Evolutionary conservation across 148 eudicot species (phyloP).

Genomic region (Chenopodium berlandieri): DNA sequence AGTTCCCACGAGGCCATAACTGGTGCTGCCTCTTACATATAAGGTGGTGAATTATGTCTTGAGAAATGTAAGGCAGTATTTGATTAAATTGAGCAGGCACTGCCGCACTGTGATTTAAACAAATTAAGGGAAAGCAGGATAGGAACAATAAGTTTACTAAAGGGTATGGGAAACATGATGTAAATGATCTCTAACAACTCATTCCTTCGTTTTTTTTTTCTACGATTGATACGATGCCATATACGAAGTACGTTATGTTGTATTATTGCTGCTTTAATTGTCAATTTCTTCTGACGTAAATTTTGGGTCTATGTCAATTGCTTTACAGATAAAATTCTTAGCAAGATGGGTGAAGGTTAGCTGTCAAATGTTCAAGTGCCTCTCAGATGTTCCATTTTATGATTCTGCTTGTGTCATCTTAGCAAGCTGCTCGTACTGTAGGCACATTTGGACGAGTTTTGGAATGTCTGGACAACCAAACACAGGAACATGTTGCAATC

Average conservation of each 20-base stretch:
- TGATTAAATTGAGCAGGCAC: neutral
- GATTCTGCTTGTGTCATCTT: slow-evolving; percentile 53
- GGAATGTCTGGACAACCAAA: slow-evolving; percentile 78
- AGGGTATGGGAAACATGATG: neutral
- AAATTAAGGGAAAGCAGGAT: neutral
- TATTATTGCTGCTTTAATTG: neutral
- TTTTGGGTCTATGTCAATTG: slow-evolving; percentile 17
- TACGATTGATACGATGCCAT: neutral
- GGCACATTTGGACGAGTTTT: slow-evolving; percentile 94
- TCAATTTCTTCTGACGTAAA: slow-evolving; percentile 8
- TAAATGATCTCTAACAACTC: neutral
- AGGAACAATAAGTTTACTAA: neutral
- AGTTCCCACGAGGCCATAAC: neutral
- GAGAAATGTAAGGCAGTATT: neutral
- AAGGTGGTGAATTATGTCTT: neutral
- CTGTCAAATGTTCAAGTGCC: slow-evolving; percentile 51
- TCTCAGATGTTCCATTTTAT: slow-evolving; percentile 56
- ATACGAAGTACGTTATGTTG: neutral
- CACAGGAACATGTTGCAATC: slow-evolving; percentile 71
- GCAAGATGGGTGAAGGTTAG: slow-evolving; percentile 99
- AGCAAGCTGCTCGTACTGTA: slow-evolving; percentile 68
- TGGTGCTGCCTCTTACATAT: neutral
- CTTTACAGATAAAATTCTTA: slow-evolving; percentile 66
- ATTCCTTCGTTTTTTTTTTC: neutral
- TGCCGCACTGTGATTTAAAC: neutral